These are phyloP conservation scores for Phytophthora podocarpi DNA, from an alignment of 352 stramenopile genomes.

Conservation along the genomic window DNA sequence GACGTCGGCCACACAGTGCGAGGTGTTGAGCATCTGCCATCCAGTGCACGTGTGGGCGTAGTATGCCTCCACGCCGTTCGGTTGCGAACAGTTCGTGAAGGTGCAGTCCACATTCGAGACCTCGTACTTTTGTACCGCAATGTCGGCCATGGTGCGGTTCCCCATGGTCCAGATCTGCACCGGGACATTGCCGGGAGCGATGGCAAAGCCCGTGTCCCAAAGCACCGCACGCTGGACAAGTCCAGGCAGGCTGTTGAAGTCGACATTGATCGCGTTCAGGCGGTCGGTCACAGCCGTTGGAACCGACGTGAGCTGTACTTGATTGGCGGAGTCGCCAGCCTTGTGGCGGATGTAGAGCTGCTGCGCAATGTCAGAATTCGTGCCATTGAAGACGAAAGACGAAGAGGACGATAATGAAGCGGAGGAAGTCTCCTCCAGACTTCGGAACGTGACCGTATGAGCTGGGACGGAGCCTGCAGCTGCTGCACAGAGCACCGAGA, in stretches of 20 bases:
- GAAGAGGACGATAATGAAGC: background rate
- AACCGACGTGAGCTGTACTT: slow-evolving; percentile 15
- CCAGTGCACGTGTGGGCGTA: slow-evolving; percentile 34
- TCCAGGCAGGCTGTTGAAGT: slow-evolving; percentile 24
- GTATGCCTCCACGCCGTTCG: slow-evolving; percentile 8
- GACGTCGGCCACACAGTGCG: slow-evolving; percentile 33
- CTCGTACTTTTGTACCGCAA: slow-evolving; percentile 21
- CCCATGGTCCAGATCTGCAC: slow-evolving; percentile 25
- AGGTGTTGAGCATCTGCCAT: slow-evolving; percentile 35
- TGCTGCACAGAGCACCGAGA: background rate
- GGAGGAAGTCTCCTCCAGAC: slow-evolving; percentile 10
- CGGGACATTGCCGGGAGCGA: slow-evolving; percentile 3
- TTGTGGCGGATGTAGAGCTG: slow-evolving; percentile 36
- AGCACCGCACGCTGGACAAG: slow-evolving; percentile 40
- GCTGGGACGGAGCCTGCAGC: background rate
- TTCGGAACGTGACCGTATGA: slow-evolving; percentile 21
- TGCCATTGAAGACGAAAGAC: slow-evolving; percentile 31
- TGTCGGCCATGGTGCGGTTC: slow-evolving; percentile 28
- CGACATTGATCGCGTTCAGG: slow-evolving; percentile 16
- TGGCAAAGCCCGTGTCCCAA: slow-evolving; percentile 40
- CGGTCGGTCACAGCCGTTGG: slow-evolving; percentile 13
- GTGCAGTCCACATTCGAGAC: slow-evolving; percentile 19
- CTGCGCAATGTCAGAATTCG: slow-evolving; percentile 41
- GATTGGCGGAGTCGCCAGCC: slow-evolving; percentile 12
- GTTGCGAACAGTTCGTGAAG: slow-evolving; percentile 30